Evolutionary conservation across 2,329 filamentous ascomycete species (phyloP).

Genomic region (Cadophora sp.): DNA sequence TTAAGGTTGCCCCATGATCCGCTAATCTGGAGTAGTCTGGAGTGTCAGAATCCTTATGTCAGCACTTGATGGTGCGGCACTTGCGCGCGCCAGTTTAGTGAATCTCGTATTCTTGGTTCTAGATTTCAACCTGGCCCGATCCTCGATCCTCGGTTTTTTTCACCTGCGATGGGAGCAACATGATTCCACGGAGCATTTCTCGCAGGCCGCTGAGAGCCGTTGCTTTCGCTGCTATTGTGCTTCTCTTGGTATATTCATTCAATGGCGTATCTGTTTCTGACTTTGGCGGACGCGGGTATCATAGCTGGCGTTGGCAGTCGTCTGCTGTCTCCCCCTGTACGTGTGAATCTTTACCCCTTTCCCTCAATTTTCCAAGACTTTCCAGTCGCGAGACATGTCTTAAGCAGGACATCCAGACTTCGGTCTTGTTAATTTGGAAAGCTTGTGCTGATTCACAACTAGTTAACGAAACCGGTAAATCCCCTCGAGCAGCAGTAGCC

Average conservation of each 20-base stretch:
- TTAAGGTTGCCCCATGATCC: background rate
- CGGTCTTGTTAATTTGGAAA: background rate
- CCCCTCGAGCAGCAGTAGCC: constrained; percentile 16
- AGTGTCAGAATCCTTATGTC: background rate
- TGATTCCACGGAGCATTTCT: constrained; percentile 12
- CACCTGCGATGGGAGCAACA: constrained; percentile 1
- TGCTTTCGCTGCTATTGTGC: constrained; percentile 4
- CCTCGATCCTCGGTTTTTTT: background rate
- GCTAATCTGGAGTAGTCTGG: background rate
- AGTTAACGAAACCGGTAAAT: constrained; percentile 3
- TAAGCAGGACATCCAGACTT: background rate
- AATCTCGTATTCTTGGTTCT: background rate
- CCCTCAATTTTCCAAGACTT: background rate
- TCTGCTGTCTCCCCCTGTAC: constrained; percentile 8
- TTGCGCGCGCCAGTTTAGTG: background rate
- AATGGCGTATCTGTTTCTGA: background rate
- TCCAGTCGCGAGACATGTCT: background rate
- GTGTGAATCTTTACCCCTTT: constrained; percentile 1
- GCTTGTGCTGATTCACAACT: background rate
- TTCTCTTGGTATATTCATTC: constrained; percentile 3
- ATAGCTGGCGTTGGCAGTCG: constrained; percentile 10
- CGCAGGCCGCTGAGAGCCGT: constrained; percentile 9
- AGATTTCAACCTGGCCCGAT: background rate
- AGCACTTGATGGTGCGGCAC: constrained; percentile 6
- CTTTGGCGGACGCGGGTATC: constrained; percentile 6